Conservation (phyloP, 75 land plant species). For the Selaginella tamariscina region DNA sequence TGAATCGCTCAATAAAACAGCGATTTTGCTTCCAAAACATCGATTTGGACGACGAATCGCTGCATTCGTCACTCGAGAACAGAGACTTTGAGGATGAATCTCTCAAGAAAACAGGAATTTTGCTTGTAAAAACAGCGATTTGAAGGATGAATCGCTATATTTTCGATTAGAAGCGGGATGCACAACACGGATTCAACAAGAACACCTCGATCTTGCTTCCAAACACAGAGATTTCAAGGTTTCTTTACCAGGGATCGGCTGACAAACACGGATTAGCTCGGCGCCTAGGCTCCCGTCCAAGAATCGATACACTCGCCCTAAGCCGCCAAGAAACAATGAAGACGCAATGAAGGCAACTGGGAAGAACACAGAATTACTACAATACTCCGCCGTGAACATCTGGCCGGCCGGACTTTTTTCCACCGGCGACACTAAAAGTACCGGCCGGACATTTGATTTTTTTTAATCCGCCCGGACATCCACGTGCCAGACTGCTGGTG, state of each 20-base stretch:
- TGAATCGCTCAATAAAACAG: not conserved
- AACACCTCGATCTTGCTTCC: too few species aligned
- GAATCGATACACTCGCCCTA: not conserved
- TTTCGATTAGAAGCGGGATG: too few species aligned
- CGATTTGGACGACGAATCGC: not conserved
- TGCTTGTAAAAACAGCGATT: too few species aligned
- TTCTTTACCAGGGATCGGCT: too few species aligned
- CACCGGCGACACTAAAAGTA: not conserved
- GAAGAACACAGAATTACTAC: too few species aligned
- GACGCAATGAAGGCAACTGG: not conserved
- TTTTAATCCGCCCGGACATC: not conserved
- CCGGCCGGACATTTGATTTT: slow-evolving; percentile 1
- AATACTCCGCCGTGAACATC: not conserved
- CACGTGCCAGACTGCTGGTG: not conserved
- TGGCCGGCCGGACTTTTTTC: too few species aligned
- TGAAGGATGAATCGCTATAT: too few species aligned
- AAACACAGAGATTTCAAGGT: too few species aligned
- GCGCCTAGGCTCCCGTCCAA: not conserved
- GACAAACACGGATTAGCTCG: too few species aligned
- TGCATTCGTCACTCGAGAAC: not conserved
- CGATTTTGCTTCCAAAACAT: not conserved
- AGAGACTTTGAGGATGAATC: not conserved
- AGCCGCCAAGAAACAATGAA: not conserved
- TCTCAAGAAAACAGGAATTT: too few species aligned
- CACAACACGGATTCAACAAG: too few species aligned